Base-by-base conservation (phyloP, 1,284 basidiomycete species). In the Boletus hoseneyae region DNA sequence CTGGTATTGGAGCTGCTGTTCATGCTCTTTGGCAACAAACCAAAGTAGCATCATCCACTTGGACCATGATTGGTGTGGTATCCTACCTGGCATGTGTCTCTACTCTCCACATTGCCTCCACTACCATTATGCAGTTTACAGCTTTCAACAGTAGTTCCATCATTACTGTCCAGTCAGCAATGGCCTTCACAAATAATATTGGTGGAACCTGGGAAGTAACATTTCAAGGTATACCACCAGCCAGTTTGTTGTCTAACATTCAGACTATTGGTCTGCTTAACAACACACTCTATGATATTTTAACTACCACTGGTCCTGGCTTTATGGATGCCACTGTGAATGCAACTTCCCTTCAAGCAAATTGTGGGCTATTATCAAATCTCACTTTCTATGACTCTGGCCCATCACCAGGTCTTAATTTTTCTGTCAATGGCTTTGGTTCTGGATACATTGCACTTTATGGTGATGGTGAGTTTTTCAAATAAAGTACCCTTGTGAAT, bases 91-190 rank as follows among this genome's bases (percentile, higher is more conserved):
- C 23, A 42, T 54, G 43, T 15, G n/a, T 56, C 25, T 45, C 33
- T n/a, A 15, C 25, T 3, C 33, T 57, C 5, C 54, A 56, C 1
- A 44, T 54, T 12, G n/a, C 43, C n/a, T 48, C 54, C 6, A 27
- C 46, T 6, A 40, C 55, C n/a, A 53, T 57, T 19, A 53, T 56
- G 55, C 33, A 57, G 25, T 56, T 57, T 10, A 45, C 46, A 15
- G 36, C 55, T 5, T 53, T 46, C 11, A 43, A 57, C 19, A 53
- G 16, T 4, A 40, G 32, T 6, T 39, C 39, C 1, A 29, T 1
- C 2, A 32, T 33, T 2, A 0, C 16, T 21, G 4, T 54, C 8
- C 21, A 10, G 21, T 50, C 55, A 32, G 2, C 1, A 15, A 0
- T 50, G 0, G 0, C 34, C 9, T 57, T 41, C 33, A 37, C 54